Conservation (phyloP, 176 grass and related monocot genomes). For the Chloris gayana region DNA sequence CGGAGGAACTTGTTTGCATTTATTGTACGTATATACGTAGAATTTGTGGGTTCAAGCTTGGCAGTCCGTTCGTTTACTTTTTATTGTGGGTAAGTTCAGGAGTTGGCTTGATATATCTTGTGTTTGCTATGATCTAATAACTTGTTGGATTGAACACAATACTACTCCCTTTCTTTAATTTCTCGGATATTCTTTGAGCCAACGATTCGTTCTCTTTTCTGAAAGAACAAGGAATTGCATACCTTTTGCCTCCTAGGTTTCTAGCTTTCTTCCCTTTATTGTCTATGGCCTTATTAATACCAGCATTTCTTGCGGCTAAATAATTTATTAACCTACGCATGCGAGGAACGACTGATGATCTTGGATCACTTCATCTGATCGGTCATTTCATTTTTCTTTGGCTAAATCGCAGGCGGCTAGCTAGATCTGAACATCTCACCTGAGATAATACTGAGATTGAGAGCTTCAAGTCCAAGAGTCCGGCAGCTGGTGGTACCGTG, state of each 20-base stretch:
- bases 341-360: not conserved
- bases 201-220: not conserved
- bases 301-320: conserved; percentile 19
- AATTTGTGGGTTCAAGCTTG: not conserved
- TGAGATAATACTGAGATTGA: not conserved
- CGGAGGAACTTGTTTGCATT: conserved; percentile 27
- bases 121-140: not conserved
- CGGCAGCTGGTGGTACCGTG: not conserved
- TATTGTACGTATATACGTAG: not conserved
- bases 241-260: not conserved
- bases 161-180: not conserved
- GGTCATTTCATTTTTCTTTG: not conserved
- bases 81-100: not conserved
- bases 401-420: conserved; percentile 4
- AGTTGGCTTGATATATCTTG: not conserved
- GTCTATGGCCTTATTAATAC: conserved; percentile 18
- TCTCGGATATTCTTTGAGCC: conserved; percentile 14
- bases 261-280: conserved; percentile 2
- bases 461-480: conserved; percentile 31
- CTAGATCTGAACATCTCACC: conserved; percentile 26
- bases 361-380: conserved; percentile 35
- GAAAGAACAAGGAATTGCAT: conserved; percentile 30
- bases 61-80: not conserved
- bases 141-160: not conserved
- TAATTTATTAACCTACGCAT: not conserved